Evolutionary conservation across 345 rosid genomes (phyloP).

Genomic region (Corchorus capsularis): DNA sequence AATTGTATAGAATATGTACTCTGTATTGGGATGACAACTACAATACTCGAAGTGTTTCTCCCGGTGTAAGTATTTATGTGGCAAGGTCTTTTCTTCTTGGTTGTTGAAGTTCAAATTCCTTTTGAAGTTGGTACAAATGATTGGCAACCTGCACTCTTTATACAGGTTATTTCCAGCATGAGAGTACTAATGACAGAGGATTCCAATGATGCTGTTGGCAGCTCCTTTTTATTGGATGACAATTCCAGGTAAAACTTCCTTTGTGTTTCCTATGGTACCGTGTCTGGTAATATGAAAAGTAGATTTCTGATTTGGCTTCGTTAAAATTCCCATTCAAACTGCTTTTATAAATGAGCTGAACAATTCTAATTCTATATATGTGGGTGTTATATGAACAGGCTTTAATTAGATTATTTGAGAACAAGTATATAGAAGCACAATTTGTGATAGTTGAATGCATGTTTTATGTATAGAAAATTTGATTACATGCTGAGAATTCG

Average conservation of each 20-base stretch:
- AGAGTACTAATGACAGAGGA: constrained; percentile 96
- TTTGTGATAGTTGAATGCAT: neutral
- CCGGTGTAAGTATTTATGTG: constrained; percentile 52
- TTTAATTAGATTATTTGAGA: neutral
- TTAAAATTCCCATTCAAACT: neutral
- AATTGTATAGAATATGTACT: constrained; percentile 93
- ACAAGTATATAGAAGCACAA: neutral
- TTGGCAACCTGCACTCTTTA: constrained; percentile 12
- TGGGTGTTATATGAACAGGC: neutral
- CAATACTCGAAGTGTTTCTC: constrained; percentile 92
- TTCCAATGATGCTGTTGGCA: constrained; percentile 79
- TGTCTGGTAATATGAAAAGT: neutral
- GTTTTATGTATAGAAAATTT: neutral
- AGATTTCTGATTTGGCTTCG: neutral
- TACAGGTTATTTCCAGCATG: constrained; percentile 96
- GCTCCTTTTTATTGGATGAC: constrained; percentile 94
- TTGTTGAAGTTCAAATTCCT: neutral
- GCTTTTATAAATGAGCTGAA: neutral
- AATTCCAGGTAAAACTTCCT: constrained; percentile 67
- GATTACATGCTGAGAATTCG: neutral
- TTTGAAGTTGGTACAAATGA: constrained; percentile 11
- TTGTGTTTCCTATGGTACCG: neutral
- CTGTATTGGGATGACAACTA: constrained; percentile 98
- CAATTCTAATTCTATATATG: neutral
- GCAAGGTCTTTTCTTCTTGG: neutral